A percentile compares a stretch with the other conserved stretches of the same genome.
These are phyloP conservation scores for Protea cynaroides DNA, from an alignment of 164 flowering plant species.

Conservation along the genomic window DNA sequence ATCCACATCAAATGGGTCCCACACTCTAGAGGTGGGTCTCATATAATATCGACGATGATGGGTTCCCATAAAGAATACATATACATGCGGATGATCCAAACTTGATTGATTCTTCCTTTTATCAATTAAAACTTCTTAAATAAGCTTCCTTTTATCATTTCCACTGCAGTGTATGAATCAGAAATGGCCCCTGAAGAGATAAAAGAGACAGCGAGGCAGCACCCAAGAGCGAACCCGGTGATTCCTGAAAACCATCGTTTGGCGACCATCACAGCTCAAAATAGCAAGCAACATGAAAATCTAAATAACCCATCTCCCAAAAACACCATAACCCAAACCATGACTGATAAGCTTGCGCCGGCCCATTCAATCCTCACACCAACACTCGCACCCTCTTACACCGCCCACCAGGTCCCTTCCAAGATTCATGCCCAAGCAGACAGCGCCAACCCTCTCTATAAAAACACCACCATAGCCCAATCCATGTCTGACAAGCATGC, in stretches of 20 bases:
- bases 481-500: slow-evolving; percentile 26
- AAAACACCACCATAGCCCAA: slow-evolving; percentile 26
- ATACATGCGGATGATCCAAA: too few species aligned
- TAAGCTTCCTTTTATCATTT: background rate
- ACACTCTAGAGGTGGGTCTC: too few species aligned
- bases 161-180: slow-evolving; percentile 69
- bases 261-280: background rate
- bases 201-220: slow-evolving; percentile 40
- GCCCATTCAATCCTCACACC: too few species aligned
- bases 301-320: background rate
- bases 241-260: slow-evolving; percentile 31
- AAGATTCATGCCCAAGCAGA: too few species aligned
- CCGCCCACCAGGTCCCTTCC: too few species aligned
- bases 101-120: too few species aligned
- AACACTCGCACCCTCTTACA: too few species aligned
- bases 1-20: too few species aligned
- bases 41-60: too few species aligned
- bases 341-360: slow-evolving; percentile 23
- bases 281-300: slow-evolving; percentile 6
- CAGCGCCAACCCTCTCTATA: too few species aligned
- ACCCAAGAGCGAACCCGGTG: slow-evolving; percentile 33
- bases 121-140: too few species aligned
- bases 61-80: too few species aligned
- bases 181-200: slow-evolving; percentile 45
- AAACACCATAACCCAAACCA: slow-evolving; percentile 26